Percentiles rank a stretch among this genome's conserved stretches.
Evolutionary conservation across 2,329 filamentous ascomycete genomes (phyloP).

Genomic region (Basipetospora chlamydospora): DNA sequence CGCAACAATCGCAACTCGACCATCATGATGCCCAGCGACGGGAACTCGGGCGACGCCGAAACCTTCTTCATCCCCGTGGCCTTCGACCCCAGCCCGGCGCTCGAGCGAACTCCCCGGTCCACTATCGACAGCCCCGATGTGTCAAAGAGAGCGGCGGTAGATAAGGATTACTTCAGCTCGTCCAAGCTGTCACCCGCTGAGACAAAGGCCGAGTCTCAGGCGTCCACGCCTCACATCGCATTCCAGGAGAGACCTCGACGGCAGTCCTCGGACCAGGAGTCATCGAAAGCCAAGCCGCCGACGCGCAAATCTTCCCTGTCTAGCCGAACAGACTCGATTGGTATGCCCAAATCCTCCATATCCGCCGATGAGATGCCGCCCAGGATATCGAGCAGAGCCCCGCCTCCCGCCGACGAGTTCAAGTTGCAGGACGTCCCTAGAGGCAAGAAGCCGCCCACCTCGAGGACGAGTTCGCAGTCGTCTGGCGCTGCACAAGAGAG

Average conservation of each 20-base stretch:
- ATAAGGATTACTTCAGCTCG: slow-evolving; percentile 46
- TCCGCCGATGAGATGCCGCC: slow-evolving; percentile 23
- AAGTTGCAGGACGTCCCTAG: slow-evolving; percentile 71
- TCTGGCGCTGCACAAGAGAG: slow-evolving; percentile 7
- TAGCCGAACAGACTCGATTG: slow-evolving; percentile 6
- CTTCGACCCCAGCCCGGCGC: slow-evolving; percentile 52
- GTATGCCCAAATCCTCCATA: slow-evolving; percentile 15
- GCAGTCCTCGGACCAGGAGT: slow-evolving; percentile 36
- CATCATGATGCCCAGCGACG: slow-evolving; percentile 37
- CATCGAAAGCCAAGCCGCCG: slow-evolving; percentile 32
- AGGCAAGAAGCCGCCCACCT: slow-evolving; percentile 32
- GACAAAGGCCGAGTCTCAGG: slow-evolving; percentile 19
- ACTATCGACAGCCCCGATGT: slow-evolving; percentile 33
- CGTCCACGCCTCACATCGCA: slow-evolving; percentile 73
- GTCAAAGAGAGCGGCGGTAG: slow-evolving; percentile 25
- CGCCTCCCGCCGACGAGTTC: slow-evolving; percentile 42
- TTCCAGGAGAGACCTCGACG: slow-evolving; percentile 68
- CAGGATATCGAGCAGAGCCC: slow-evolving; percentile 20
- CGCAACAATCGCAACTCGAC: slow-evolving; percentile 63
- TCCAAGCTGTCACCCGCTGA: slow-evolving; percentile 27
- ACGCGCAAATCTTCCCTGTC: slow-evolving; percentile 34
- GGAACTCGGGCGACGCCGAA: slow-evolving; percentile 38
- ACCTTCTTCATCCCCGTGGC: slow-evolving; percentile 67
- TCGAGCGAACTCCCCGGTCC: slow-evolving; percentile 38
- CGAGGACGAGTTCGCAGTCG: slow-evolving; percentile 30